Evolutionary conservation across 371 early-diverging fungal species (phyloP), one percentile per base, ranked within the genome.

Genomic region (Haplosporangium sp.): DNA sequence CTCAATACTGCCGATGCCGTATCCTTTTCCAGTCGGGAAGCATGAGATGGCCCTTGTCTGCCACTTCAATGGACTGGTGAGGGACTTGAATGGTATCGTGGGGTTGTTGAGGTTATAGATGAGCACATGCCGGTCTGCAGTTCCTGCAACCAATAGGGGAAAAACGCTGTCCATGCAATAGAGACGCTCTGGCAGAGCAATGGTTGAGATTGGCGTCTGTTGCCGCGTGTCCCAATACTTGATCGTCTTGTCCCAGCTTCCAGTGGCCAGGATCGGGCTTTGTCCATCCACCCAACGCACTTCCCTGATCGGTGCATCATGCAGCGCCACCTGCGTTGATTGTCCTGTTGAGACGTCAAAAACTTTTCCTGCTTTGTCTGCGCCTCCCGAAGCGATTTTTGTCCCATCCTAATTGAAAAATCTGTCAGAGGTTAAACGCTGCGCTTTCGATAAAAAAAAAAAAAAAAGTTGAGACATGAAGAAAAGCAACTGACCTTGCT

Each of bases 1-100:
- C 82, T 98, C 98, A 69, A 98, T 94, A 13, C 94, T 92, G 0
- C 95, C 95, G 56, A 97, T 83, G n/a, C 95, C 95, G 77, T 89
- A 97, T 1, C 98, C 97, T 18, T 75, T 94, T 93, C 81, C 94
- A 87, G 79, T 79, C 29, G 84, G 79, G 62, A 94, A 92, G 67
- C 90, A 89, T 11, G 90, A 73, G 11, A 95, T 79, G 11, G 82
- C 79, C 58, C 93, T 69, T 2, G 93, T 93, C 80, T 95, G 95
- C 86, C 87, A 91, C 75, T 92, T 94, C 62, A 94, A 74, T 23
- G 94, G 91, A 16, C 93, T 91, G 11, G 81, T 74, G 14, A 85
- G 13, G 41, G 81, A 63, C 71, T 94, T 94, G 75, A 86, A 92
- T 2, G 92, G 84, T 16, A 81, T 80, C 2, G 86, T 82, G 6